phyloP scores from a whole-genome alignment of 2,329 filamentous ascomycete genomes.

The Microcyclosporella mali region DNA sequence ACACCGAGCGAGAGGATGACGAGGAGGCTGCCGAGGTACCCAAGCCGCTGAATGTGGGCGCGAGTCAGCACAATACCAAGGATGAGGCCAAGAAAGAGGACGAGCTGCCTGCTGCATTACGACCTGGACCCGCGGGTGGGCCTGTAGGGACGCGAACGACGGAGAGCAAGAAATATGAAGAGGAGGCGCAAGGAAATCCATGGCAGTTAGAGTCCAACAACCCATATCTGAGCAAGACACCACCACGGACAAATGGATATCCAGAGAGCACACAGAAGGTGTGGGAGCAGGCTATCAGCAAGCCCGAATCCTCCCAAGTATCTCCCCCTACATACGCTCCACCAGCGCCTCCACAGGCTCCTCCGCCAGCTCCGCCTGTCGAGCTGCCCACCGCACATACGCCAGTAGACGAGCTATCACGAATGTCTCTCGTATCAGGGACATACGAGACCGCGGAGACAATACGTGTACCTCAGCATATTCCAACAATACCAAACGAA shows the following conservation, averaged over 20 bases:
- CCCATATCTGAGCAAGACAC: constrained; percentile 15
- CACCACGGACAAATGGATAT: constrained; percentile 13
- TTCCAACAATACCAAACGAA: background rate
- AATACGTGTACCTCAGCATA: constrained; percentile 23
- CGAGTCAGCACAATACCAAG: constrained; percentile 21
- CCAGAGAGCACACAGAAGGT: constrained; percentile 33
- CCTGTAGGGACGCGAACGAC: constrained; percentile 7
- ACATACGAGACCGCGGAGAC: constrained; percentile 21
- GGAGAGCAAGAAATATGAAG: constrained; percentile 18
- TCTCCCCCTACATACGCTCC: constrained; percentile 20
- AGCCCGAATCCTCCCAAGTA: constrained; percentile 6
- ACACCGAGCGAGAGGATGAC: constrained; percentile 13
- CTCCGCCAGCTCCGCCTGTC: constrained; percentile 24
- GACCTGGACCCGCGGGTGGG: constrained; percentile 21
- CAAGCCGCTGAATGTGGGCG: constrained; percentile 23
- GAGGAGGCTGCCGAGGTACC: constrained; percentile 23
- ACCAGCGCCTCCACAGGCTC: constrained; percentile 17
- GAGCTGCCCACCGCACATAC: constrained; percentile 39
- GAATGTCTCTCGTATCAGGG: constrained; percentile 29
- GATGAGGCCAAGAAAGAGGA: constrained; percentile 13
- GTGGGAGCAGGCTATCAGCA: constrained; percentile 30
- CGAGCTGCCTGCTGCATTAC: constrained; percentile 24
- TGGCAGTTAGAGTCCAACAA: constrained; percentile 23
- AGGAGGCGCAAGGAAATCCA: constrained; percentile 25
- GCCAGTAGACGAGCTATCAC: constrained; percentile 36